phyloP scores from a whole-genome alignment of 139 green algal species.

The Dunaliella primolecta region DNA sequence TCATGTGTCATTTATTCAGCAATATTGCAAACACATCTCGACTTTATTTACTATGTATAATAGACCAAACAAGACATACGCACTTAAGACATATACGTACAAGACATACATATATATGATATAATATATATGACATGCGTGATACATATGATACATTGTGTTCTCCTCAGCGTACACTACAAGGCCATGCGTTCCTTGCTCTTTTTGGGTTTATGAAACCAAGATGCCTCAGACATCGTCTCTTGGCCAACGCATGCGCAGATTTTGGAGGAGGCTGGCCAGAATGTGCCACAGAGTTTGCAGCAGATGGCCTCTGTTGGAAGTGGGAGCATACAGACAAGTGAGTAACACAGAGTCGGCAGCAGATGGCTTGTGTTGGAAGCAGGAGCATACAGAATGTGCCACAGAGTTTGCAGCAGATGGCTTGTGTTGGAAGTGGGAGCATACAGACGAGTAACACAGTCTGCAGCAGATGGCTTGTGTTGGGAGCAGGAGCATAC shows the following conservation, averaged over 20 bases:
- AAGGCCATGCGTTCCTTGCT: too few relatives aligned
- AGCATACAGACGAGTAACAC: not conserved
- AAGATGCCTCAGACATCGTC: constrained; percentile 71
- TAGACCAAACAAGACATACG: not conserved
- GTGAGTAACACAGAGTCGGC: too few relatives aligned
- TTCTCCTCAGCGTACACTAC: too few relatives aligned
- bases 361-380: too few relatives aligned
- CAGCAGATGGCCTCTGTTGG: constrained; percentile 13
- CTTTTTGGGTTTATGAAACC: too few relatives aligned
- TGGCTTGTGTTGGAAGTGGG: constrained; percentile 9
- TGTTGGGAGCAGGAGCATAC: too few relatives aligned
- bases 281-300: constrained; percentile 14
- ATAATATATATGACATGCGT: constrained; percentile 81
- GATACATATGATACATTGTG: too few relatives aligned
- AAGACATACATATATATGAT: not conserved
- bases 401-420: constrained; percentile 9
- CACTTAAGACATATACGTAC: not conserved
- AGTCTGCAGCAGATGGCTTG: too few relatives aligned
- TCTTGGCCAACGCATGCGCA: constrained; percentile 81
- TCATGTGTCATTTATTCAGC: too few relatives aligned
- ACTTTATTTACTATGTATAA: too few relatives aligned
- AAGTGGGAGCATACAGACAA: not conserved
- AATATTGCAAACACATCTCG: too few relatives aligned
- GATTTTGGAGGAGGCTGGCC: constrained; percentile 65
- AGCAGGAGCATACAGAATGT: too few relatives aligned